A percentile compares a stretch with the other conserved stretches of the same genome.
These are phyloP conservation scores for Castanea sativa DNA, from an alignment of 306 rosid genomes.

Conservation along the genomic window DNA sequence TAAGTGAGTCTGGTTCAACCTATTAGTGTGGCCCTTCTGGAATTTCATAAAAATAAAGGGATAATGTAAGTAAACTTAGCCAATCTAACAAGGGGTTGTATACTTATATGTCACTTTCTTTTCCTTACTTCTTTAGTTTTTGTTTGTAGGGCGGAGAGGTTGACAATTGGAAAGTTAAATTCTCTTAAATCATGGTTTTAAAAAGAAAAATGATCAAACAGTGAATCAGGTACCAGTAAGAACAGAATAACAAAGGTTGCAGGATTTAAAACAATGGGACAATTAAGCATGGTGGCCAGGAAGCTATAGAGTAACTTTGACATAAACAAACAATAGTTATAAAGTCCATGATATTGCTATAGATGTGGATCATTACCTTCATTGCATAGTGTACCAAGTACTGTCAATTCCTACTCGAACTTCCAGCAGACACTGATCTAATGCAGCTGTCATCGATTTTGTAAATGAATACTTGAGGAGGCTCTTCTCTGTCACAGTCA, in stretches of 20 bases:
- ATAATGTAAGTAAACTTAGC: not conserved
- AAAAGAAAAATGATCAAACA: not conserved
- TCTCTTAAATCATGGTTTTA: not conserved
- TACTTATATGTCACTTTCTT: not conserved
- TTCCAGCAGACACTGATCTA: constrained; percentile 43
- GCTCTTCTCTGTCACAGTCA: constrained; percentile 50
- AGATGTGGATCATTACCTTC: constrained; percentile 28
- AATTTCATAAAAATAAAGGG: not conserved
- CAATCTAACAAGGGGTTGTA: not conserved
- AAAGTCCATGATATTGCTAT: not conserved
- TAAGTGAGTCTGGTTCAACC: not conserved
- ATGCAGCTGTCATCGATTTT: constrained; percentile 26
- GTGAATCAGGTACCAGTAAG: not conserved
- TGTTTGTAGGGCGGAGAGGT: not conserved
- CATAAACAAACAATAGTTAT: not conserved
- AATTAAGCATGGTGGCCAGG: not conserved
- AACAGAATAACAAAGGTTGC: not conserved
- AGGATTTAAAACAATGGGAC: not conserved
- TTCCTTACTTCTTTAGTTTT: not conserved
- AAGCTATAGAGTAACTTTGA: not conserved
- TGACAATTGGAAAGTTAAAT: not conserved
- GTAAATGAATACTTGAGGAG: constrained; percentile 66
- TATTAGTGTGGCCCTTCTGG: not conserved
- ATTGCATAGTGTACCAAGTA: constrained; percentile 13
- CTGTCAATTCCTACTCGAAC: constrained; percentile 36